Evolutionary conservation across 306 rosid genomes (phyloP).

Genomic region (Vigna angularis): DNA sequence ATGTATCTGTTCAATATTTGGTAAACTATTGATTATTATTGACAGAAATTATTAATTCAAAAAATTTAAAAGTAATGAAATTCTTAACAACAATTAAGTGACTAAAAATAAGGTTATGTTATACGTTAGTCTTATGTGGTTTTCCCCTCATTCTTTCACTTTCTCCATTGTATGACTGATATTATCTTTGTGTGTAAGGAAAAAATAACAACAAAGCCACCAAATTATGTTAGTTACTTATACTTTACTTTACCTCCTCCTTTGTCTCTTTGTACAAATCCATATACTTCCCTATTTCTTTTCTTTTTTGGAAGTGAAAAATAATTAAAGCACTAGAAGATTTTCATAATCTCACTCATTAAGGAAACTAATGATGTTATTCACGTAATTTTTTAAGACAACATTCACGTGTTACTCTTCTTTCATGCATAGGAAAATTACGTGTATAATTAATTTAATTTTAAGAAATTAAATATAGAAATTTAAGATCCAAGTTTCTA

Average conservation of each 20-base stretch:
- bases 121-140: not conserved
- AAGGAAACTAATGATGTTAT: not conserved
- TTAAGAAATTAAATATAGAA: not conserved
- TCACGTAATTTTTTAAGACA: not conserved
- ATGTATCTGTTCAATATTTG: not conserved
- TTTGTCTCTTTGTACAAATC: constrained; percentile 6
- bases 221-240: not conserved
- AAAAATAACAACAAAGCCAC: not conserved
- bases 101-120: not conserved
- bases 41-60: not conserved
- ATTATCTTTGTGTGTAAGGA: constrained; percentile 8
- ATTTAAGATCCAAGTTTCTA: no score
- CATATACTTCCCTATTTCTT: not conserved
- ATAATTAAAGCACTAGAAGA: not conserved
- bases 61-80: not conserved
- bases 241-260: not conserved
- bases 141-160: not conserved
- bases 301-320: not conserved
- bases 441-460: not conserved
- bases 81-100: not conserved
- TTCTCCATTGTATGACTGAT: not conserved
- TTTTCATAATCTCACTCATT: constrained; percentile 3
- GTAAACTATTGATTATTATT: not conserved
- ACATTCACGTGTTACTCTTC: not conserved
- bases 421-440: not conserved